Conservation (phyloP, 2,329 filamentous ascomycete genomes). For the Cladosporium phlei region DNA sequence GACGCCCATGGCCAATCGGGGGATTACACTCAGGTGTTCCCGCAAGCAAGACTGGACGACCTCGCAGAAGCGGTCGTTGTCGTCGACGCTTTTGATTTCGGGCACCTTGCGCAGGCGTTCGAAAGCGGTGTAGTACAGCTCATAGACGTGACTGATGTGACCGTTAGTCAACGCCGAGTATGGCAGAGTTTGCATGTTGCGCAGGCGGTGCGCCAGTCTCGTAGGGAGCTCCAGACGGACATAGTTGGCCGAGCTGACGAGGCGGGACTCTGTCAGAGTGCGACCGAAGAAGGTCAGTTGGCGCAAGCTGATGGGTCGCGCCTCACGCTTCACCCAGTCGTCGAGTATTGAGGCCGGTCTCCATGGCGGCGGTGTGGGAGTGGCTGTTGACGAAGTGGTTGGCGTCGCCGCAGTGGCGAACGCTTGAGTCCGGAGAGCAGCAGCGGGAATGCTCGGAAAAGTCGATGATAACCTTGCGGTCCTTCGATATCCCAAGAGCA, state of each 20-base stretch:
- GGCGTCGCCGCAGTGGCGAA: background rate
- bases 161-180: slow-evolving; percentile 95
- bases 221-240: slow-evolving; percentile 91
- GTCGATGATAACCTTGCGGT: background rate
- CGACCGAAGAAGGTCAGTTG: slow-evolving; percentile 97
- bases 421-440: background rate
- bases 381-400: slow-evolving; percentile 6
- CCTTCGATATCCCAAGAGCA: background rate
- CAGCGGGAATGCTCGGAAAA: slow-evolving; percentile 4
- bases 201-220: slow-evolving; percentile 82
- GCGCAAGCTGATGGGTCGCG: slow-evolving; percentile 89
- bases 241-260: slow-evolving; percentile 95
- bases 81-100: slow-evolving; percentile 77
- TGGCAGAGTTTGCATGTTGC: slow-evolving; percentile 93
- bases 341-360: slow-evolving; percentile 55
- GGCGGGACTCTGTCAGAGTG: slow-evolving; percentile 79
- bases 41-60: slow-evolving; percentile 73
- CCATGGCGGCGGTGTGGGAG: slow-evolving; percentile 48
- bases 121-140: slow-evolving; percentile 95
- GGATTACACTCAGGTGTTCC: slow-evolving; percentile 89
- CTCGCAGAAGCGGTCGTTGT: slow-evolving; percentile 84
- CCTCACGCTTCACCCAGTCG: slow-evolving; percentile 86
- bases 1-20: slow-evolving; percentile 89
- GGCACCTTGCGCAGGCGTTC: slow-evolving; percentile 79
- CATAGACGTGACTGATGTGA: slow-evolving; percentile 91